These are phyloP conservation scores for Arachis stenosperma DNA, from an alignment of 306 rosid genomes.

Conservation along the genomic window DNA sequence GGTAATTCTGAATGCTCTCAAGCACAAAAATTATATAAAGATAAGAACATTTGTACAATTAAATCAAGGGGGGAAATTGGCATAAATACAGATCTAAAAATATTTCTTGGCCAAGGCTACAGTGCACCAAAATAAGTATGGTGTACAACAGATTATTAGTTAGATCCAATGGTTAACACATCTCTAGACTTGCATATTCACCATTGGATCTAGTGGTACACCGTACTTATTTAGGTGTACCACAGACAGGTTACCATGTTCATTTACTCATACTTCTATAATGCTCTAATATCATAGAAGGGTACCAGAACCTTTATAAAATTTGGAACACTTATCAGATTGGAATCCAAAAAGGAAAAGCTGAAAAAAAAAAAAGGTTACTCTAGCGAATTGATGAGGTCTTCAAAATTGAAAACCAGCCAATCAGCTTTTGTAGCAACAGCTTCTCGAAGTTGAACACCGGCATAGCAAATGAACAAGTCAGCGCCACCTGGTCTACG, in stretches of 20 bases:
- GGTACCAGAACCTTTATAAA: conserved; percentile 4
- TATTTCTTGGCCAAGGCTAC: too few species aligned
- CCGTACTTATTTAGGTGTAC: too few species aligned
- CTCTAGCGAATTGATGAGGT: conserved; percentile 58
- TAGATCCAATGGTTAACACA: too few species aligned
- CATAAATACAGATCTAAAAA: background rate
- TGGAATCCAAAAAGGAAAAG: background rate
- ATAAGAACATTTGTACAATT: conserved; percentile 7
- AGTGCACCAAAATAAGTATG: too few species aligned
- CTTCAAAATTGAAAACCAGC: conserved; percentile 67
- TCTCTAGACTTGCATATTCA: too few species aligned
- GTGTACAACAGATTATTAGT: too few species aligned
- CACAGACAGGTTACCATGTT: background rate
- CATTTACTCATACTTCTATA: background rate
- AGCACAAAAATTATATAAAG: background rate
- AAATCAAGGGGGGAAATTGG: background rate
- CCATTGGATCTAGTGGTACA: too few species aligned
- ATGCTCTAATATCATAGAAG: conserved; percentile 20
- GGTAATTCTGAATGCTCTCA: background rate
- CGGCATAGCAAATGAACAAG: conserved; percentile 82
- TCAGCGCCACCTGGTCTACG: conserved; percentile 91
- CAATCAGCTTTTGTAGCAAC: conserved; percentile 92
- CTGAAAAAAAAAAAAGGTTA: background rate
- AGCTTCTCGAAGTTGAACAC: conserved; percentile 82
- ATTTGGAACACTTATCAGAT: background rate